phyloP scores from a whole-genome alignment of 1,284 basidiomycete genomes.

The Boletus sp. region DNA sequence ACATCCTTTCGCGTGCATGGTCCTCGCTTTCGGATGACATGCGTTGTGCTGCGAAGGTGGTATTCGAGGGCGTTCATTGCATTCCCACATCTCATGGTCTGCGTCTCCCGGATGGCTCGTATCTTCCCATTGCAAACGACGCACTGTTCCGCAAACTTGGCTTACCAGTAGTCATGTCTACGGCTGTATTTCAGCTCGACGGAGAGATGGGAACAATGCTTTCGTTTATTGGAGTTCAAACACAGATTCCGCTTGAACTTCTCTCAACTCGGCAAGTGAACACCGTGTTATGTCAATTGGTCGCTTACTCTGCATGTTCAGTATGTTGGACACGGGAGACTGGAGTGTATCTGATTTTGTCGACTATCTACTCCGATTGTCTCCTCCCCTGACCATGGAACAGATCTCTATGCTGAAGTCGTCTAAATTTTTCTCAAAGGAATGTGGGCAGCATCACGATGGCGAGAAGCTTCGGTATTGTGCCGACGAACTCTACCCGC shows the following conservation, averaged over 20 bases:
- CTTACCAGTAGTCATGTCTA: not conserved
- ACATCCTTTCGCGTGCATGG: not conserved
- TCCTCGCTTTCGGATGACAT: not conserved
- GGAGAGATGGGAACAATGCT: not conserved
- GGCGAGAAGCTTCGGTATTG: not conserved
- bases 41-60: not conserved
- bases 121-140: not conserved
- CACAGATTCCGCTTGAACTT: not conserved
- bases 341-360: not conserved
- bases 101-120: not conserved
- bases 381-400: not conserved
- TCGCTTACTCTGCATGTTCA: not conserved
- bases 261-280: not conserved
- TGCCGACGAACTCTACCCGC: not conserved
- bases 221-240: not conserved
- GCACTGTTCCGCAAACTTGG: not conserved
- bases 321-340: not conserved
- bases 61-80: not conserved
- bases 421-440: not conserved
- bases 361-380: not conserved
- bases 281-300: not conserved
- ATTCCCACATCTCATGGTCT: not conserved
- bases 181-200: not conserved
- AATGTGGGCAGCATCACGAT: not conserved
- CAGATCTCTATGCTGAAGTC: not conserved